These are phyloP conservation scores for Hemileccinum impolitum DNA, from an alignment of 768 basidiomycete species.

Conservation along the genomic window DNA sequence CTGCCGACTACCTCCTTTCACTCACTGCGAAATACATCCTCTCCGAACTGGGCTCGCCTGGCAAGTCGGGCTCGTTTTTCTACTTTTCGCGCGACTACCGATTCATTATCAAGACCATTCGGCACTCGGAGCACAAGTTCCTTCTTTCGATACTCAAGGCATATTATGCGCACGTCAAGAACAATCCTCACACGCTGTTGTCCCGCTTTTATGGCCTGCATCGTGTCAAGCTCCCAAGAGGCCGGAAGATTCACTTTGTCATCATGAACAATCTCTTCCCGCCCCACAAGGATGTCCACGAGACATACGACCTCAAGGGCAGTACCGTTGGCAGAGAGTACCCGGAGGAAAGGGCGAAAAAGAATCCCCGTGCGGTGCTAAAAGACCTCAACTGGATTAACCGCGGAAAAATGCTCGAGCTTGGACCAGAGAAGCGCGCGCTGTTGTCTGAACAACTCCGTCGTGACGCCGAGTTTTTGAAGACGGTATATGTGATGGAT, in stretches of 20 bases:
- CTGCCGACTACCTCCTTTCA: conserved; percentile 95
- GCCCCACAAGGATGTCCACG: conserved; percentile 94
- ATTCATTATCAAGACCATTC: conserved; percentile 99
- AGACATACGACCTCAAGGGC: conserved; percentile 96
- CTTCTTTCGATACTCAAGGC: conserved; percentile 76
- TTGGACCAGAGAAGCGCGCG: conserved; percentile 96
- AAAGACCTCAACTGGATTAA: conserved; percentile 98
- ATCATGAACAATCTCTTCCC: conserved; percentile 99
- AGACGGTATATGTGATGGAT: conserved; percentile 87
- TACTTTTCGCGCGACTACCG: conserved; percentile 98
- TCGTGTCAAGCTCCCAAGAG: conserved; percentile 92
- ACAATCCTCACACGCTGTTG: conserved; percentile 90
- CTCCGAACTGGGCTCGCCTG: conserved; percentile 95
- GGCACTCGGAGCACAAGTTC: conserved; percentile 91
- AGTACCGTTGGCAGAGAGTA: conserved; percentile 88
- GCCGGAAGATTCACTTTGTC: conserved; percentile 96
- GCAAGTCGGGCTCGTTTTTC: conserved; percentile 98
- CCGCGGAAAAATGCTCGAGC: conserved; percentile 66
- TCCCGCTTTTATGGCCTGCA: conserved; percentile 97
- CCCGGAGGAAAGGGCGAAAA: conserved; percentile 71
- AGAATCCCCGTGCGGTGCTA: conserved; percentile 84
- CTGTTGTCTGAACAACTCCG: conserved; percentile 87
- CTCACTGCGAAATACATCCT: conserved; percentile 97
- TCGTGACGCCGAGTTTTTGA: conserved; percentile 83
- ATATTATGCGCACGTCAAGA: conserved; percentile 83